Evolutionary conservation across 2,329 filamentous ascomycete species (phyloP).

Genomic region (Phaeosphaeria sp.): DNA sequence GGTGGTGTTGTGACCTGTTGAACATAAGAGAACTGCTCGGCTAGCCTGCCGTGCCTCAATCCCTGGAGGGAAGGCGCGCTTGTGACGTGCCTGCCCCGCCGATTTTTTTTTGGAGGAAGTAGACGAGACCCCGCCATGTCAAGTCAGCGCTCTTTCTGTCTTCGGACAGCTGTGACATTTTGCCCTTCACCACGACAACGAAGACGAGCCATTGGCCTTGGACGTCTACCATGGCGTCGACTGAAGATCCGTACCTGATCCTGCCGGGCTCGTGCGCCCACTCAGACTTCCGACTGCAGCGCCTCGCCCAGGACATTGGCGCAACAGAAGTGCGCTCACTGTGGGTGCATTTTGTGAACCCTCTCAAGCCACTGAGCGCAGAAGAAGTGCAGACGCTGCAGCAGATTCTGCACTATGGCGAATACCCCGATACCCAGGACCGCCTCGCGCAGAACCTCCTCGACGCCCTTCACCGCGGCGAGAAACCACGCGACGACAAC

Average conservation of each 20-base stretch:
- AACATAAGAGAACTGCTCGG: not conserved
- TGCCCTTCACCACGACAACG: constrained; percentile 11
- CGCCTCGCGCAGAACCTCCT: constrained; percentile 53
- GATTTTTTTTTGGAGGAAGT: constrained; percentile 20
- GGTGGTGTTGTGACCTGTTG: no score
- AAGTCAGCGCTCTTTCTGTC: constrained; percentile 15
- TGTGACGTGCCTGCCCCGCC: constrained; percentile 12
- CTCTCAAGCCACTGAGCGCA: constrained; percentile 45
- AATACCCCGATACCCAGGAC: constrained; percentile 55
- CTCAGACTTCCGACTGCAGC: constrained; percentile 57
- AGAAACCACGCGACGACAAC: constrained; percentile 58
- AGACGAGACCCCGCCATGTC: constrained; percentile 16
- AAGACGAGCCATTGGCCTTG: constrained; percentile 7
- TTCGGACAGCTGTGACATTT: constrained; percentile 22
- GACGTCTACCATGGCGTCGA: constrained; percentile 36
- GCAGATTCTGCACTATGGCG: constrained; percentile 67
- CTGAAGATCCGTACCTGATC: constrained; percentile 49
- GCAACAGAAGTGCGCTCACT: constrained; percentile 56
- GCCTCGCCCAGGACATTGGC: constrained; percentile 54
- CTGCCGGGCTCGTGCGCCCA: constrained; percentile 63
- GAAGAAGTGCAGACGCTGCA: constrained; percentile 60
- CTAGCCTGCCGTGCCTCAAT: not conserved
- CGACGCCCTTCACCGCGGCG: constrained; percentile 57
- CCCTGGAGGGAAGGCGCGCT: not conserved
- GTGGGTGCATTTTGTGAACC: constrained; percentile 60